A percentile compares a stretch with the other conserved stretches of the same genome.
Evolutionary conservation across 371 early-diverging fungal species (phyloP).

Genomic region (Mucor velutinosus): DNA sequence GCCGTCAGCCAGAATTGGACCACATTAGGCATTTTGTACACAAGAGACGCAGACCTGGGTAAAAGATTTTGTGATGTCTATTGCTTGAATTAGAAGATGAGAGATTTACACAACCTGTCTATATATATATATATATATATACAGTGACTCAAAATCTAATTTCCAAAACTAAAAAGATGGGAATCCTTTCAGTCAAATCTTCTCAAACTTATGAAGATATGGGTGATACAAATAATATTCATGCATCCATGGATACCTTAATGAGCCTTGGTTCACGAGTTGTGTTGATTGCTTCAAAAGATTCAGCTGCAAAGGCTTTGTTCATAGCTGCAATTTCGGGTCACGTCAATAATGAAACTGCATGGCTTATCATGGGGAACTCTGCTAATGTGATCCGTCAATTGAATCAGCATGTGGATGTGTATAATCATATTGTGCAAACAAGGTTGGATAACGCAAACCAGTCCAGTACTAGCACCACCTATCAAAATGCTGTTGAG

Average conservation of each 20-base stretch:
- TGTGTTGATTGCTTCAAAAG: not conserved
- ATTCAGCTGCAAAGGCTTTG: not conserved
- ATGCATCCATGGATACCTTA: constrained; percentile 13
- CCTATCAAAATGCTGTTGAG: constrained; percentile 17
- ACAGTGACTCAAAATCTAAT: not conserved
- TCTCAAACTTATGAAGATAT: not conserved
- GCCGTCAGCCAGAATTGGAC: constrained; percentile 56
- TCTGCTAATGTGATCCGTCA: not conserved
- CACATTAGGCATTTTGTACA: constrained; percentile 51
- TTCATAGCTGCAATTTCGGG: constrained; percentile 39
- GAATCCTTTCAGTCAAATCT: not conserved
- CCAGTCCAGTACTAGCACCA: constrained; percentile 20
- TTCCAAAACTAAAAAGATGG: constrained; percentile 4
- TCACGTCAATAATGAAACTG: constrained; percentile 39
- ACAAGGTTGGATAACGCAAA: not conserved
- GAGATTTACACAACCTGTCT: not conserved
- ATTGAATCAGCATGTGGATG: not conserved
- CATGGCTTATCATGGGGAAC: constrained; percentile 38
- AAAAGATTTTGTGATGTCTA: not conserved
- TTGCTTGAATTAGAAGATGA: constrained; percentile 26
- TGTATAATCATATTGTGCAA: not conserved
- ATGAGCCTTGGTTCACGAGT: constrained; percentile 8
- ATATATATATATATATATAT: not conserved
- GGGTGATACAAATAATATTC: constrained; percentile 11
- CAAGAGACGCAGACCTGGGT: constrained; percentile 48